A percentile compares a stretch with the other conserved stretches of the same genome.
phyloP scores from a whole-genome alignment of 306 rosid species.

The Vigna trinervia region DNA sequence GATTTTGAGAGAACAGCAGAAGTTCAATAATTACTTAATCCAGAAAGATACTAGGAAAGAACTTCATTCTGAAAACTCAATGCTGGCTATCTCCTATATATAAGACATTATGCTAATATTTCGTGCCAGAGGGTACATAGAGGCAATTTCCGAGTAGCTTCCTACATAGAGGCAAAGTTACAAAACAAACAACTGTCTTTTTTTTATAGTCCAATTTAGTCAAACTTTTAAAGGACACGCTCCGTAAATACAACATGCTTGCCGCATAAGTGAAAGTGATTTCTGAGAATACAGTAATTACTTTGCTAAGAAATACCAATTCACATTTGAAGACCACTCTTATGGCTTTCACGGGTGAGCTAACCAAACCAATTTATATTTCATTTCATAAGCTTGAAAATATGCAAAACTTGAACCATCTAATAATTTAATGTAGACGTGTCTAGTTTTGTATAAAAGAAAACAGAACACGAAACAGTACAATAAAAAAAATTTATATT shows the following conservation, averaged over 20 bases:
- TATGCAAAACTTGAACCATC: too few relatives aligned
- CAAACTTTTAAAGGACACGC: not conserved
- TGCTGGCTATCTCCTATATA: not conserved
- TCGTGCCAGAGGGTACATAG: not conserved
- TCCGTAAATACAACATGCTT: not conserved
- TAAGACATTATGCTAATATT: not conserved
- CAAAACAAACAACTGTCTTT: not conserved
- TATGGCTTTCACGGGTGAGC: too few relatives aligned
- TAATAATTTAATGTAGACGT: too few relatives aligned
- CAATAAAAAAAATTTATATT: too few relatives aligned
- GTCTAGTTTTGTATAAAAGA: too few relatives aligned
- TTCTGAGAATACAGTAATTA: not conserved
- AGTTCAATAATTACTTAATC: too few relatives aligned
- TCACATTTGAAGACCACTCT: not conserved
- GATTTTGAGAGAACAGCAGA: not conserved
- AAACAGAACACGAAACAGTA: too few relatives aligned
- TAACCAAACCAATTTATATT: too few relatives aligned
- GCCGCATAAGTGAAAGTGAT: not conserved
- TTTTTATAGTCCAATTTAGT: conserved; percentile 7
- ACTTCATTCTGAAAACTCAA: conserved; percentile 34
- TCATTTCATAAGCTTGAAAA: too few relatives aligned
- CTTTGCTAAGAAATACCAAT: not conserved
- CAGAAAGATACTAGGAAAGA: conserved; percentile 36
- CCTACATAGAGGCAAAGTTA: not conserved
- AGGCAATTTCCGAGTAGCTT: conserved; percentile 42